phyloP scores from a whole-genome alignment of 2,329 filamentous ascomycete species.

The Diaporthe caulivora region DNA sequence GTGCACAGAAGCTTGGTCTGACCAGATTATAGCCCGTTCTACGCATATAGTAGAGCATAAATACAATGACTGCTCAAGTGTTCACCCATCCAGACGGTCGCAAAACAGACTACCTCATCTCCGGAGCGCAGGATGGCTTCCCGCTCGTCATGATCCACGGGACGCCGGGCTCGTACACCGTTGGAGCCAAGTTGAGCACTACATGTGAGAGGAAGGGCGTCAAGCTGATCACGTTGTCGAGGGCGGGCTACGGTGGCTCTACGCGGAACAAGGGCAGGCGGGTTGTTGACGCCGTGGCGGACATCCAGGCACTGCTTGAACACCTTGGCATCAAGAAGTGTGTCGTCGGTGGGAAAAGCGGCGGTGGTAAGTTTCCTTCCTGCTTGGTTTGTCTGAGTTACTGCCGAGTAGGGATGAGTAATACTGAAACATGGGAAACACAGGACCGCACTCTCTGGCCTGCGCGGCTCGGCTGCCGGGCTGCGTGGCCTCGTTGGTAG shows the following conservation, averaged over 20 bases:
- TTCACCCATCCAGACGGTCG: conserved; percentile 34
- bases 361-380: conserved; percentile 29
- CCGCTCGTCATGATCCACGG: conserved; percentile 35
- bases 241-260: conserved; percentile 36
- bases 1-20: not conserved
- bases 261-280: conserved; percentile 26
- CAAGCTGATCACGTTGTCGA: conserved; percentile 35
- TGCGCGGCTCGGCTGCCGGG: conserved; percentile 34
- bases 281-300: conserved; percentile 29
- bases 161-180: conserved; percentile 34
- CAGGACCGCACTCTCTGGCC: conserved; percentile 36
- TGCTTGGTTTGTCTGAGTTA: accelerated
- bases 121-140: conserved; percentile 32
- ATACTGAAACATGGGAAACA: not conserved
- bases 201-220: conserved; percentile 30
- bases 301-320: conserved; percentile 35
- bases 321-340: conserved; percentile 37
- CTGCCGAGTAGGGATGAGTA: not conserved
- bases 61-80: conserved; percentile 27
- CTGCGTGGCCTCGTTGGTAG: conserved; percentile 29
- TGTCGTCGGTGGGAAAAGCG: conserved; percentile 33
- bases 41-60: not conserved
- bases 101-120: conserved; percentile 35
- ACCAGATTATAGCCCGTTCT: not conserved
- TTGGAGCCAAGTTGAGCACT: not conserved